Evolutionary conservation across 352 stramenopile genomes (phyloP).

Genomic region (Globisporangium carolinianum): DNA sequence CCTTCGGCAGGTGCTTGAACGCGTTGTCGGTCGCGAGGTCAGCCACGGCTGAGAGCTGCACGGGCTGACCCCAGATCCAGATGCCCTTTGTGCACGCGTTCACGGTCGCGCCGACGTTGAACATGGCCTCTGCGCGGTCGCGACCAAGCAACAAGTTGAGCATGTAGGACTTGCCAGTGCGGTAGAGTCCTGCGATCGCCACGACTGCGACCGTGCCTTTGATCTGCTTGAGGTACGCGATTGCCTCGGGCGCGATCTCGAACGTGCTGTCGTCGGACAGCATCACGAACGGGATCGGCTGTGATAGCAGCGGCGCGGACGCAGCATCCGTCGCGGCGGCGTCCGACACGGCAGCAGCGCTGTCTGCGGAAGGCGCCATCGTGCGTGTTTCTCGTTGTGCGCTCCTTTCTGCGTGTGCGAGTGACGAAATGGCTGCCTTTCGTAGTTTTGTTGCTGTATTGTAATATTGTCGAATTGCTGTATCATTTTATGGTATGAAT

Average conservation of each 20-base stretch:
- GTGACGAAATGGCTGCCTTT: background rate
- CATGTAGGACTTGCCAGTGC: conserved; percentile 77
- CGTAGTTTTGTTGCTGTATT: background rate
- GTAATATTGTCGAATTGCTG: background rate
- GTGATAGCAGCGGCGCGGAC: conserved; percentile 3
- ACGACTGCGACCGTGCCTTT: conserved; percentile 55
- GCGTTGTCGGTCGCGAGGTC: conserved; percentile 5
- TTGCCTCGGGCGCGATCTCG: conserved; percentile 45
- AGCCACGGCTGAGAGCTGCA: conserved; percentile 13
- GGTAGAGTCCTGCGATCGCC: conserved; percentile 64
- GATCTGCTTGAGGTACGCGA: conserved; percentile 56
- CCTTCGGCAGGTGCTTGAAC: conserved; percentile 38
- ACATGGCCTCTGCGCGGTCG: conserved; percentile 50
- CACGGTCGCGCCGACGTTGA: conserved; percentile 63
- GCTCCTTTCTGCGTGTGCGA: too few relatives aligned
- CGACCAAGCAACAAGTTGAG: conserved; percentile 59
- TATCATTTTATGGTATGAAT: background rate
- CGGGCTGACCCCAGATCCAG: conserved; percentile 70
- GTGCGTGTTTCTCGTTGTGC: too few relatives aligned
- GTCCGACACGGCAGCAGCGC: background rate
- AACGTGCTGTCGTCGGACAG: conserved; percentile 63
- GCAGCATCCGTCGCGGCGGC: background rate
- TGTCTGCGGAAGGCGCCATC: background rate
- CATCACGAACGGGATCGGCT: conserved; percentile 63
- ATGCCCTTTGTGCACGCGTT: conserved; percentile 80